Base-by-base conservation (phyloP, 139 green algal genomes). In the Chlorella vulgaris region DNA sequence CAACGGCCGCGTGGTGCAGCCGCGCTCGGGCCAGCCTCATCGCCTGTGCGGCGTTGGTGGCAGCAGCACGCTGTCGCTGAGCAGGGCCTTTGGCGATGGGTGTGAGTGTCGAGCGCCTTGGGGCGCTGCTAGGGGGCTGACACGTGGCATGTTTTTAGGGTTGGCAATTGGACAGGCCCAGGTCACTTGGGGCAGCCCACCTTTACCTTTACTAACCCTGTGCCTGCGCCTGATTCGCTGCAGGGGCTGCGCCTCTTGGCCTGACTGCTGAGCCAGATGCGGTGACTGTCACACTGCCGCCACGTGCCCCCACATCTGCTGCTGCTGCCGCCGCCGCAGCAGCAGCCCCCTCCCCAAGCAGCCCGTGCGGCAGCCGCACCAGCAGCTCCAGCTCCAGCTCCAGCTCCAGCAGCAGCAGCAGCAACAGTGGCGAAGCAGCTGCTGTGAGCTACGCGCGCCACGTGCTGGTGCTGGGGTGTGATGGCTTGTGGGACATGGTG, bases 401-500 rank as follows among this genome's bases (percentile, higher is more conserved):
- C 29, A 33, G 40, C 10, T 26, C 31, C 70, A 61, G 5, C 42
- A 61, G n/a, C 7, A n/a, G 15, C 47, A 67, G 22, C 43, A 33
- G 40, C 61, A 31, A 19, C 66, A 50, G 19, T 24, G 36, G 36
- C 19, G 38, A 31, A 4, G 61, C 61, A 6, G 22, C n/a, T 7
- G 43, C 47, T 58, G 47, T 65, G 33, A 24, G 7, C 10, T 51
- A 36, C 18, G 24, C 47, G 4, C 40, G 42, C 39, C 77, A 83
- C 29, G 76, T 87, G 38, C 66, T 89, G 43, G 71, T 89, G n/a
- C 40, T 89, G 22, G 85, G 35, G 31, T 77, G 67, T 40, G 85
- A 89, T 55, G 85, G 85, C 22, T 26, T 89, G 55, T 89, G 85
- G 85, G 84, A 89, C 43, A 69, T 79, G 47, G 1, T 89, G 19